phyloP scores from a whole-genome alignment of 2,329 filamentous ascomycete genomes.

The Exophiala spinifera region DNA sequence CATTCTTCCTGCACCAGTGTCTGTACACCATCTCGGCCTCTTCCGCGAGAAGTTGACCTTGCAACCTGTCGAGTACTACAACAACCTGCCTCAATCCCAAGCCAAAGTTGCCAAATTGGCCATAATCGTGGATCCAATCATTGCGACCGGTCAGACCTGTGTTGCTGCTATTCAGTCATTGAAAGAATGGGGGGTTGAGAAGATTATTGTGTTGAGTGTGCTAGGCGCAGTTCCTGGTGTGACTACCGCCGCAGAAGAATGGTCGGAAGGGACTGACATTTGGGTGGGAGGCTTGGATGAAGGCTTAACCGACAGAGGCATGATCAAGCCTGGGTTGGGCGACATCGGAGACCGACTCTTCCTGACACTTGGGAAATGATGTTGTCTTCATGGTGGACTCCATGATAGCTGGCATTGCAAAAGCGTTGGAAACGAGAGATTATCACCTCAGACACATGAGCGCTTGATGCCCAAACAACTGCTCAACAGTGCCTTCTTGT shows the following conservation, averaged over 20 bases:
- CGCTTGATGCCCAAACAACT: slow-evolving; percentile 75
- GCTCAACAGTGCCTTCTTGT: slow-evolving; percentile 68
- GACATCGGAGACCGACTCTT: slow-evolving; percentile 90
- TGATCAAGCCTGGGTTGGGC: slow-evolving; percentile 86
- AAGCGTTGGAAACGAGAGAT: not conserved
- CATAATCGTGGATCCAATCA: slow-evolving; percentile 85
- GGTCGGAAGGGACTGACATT: slow-evolving; percentile 59
- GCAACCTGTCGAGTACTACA: slow-evolving; percentile 94
- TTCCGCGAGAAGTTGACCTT: slow-evolving; percentile 87
- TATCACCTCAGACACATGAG: slow-evolving; percentile 67
- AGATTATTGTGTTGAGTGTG: slow-evolving; percentile 72
- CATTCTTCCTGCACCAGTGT: slow-evolving; percentile 74
- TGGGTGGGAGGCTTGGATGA: slow-evolving; percentile 80
- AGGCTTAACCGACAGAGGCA: slow-evolving; percentile 71
- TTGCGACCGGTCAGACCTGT: slow-evolving; percentile 88
- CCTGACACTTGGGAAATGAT: slow-evolving; percentile 77
- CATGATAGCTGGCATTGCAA: not conserved
- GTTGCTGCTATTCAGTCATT: slow-evolving; percentile 86
- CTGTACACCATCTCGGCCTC: slow-evolving; percentile 89
- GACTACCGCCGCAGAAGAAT: slow-evolving; percentile 67
- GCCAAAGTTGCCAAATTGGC: slow-evolving; percentile 56
- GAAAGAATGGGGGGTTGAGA: slow-evolving; percentile 84
- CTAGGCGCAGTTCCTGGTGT: slow-evolving; percentile 72
- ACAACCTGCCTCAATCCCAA: slow-evolving; percentile 68
- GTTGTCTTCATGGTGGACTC: not conserved